A percentile compares a stretch with the other conserved stretches of the same genome.
Evolutionary conservation across 257 asterid genomes (phyloP).

Genomic region (Parsonsia alboflavescens): DNA sequence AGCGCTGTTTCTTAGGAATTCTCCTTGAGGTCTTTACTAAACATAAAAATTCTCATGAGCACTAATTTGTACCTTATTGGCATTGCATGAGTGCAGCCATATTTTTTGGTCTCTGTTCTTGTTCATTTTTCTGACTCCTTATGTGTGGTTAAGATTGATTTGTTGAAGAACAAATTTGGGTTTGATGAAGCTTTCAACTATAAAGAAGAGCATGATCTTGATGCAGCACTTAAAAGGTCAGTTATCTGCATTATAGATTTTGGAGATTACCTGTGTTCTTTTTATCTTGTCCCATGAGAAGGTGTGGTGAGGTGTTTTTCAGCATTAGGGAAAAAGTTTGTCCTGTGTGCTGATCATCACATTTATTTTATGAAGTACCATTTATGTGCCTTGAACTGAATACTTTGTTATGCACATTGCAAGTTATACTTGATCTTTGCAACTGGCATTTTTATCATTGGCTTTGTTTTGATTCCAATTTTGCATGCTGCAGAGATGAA

Average conservation of each 20-base stretch:
- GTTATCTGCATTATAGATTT: neutral
- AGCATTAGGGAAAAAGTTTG: too few species aligned
- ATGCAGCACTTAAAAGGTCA: slow-evolving; percentile 31
- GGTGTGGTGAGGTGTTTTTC: too few species aligned
- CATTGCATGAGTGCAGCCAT: neutral
- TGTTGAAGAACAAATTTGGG: slow-evolving; percentile 31
- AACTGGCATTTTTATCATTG: neutral
- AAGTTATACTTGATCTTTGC: neutral
- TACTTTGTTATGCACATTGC: neutral
- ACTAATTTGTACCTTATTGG: too few species aligned
- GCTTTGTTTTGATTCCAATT: neutral
- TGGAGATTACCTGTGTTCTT: neutral
- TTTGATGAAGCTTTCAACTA: slow-evolving; percentile 37
- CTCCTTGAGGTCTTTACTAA: neutral
- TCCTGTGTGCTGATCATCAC: too few species aligned
- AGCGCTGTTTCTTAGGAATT: neutral
- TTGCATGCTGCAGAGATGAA: neutral
- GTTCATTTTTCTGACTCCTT: neutral
- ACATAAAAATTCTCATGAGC: too few species aligned
- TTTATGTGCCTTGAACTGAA: neutral
- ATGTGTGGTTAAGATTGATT: slow-evolving; percentile 20
- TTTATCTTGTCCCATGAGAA: too few species aligned
- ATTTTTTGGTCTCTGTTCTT: neutral
- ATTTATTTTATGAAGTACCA: neutral
- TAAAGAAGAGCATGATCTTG: slow-evolving; percentile 30